Percentiles rank a stretch among this genome's conserved stretches.
Conservation (phyloP, 2,329 filamentous ascomycete genomes). For the Juglanconis juglandina region DNA sequence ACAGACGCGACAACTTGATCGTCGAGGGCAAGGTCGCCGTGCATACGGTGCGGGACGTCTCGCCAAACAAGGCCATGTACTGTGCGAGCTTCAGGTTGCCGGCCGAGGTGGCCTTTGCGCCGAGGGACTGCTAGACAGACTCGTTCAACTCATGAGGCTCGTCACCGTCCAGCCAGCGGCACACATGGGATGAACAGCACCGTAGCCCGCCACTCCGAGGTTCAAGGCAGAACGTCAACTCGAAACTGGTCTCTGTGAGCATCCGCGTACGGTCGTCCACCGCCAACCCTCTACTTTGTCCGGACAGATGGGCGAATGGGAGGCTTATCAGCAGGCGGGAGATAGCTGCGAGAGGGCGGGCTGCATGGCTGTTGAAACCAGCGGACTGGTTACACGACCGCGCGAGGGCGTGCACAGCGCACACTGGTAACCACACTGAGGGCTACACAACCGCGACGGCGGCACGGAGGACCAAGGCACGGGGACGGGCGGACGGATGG, state of each 20-base stretch:
- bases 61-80: constrained; percentile 94
- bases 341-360: not conserved
- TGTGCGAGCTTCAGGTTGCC: constrained; percentile 90
- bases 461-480: not conserved
- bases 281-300: not conserved
- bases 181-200: not conserved
- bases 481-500: not conserved
- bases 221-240: not conserved
- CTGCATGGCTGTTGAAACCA: constrained; percentile 4
- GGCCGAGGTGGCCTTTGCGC: constrained; percentile 72
- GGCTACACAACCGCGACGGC: not conserved
- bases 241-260: not conserved
- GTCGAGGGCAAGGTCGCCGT: constrained; percentile 51
- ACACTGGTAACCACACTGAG: not conserved
- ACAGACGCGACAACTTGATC: constrained; percentile 38
- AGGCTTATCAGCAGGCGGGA: constrained; percentile 3
- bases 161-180: constrained; percentile 18
- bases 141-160: not conserved
- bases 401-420: not conserved
- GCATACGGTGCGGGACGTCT: constrained; percentile 77
- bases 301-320: not conserved
- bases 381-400: constrained; percentile 9
- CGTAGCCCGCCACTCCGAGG: not conserved
- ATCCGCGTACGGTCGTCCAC: not conserved
- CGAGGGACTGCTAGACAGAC: constrained; percentile 22